A percentile compares a stretch with the other conserved stretches of the same genome.
Conservation (phyloP, 345 rosid species). For the Pugionium dolabratum region DNA sequence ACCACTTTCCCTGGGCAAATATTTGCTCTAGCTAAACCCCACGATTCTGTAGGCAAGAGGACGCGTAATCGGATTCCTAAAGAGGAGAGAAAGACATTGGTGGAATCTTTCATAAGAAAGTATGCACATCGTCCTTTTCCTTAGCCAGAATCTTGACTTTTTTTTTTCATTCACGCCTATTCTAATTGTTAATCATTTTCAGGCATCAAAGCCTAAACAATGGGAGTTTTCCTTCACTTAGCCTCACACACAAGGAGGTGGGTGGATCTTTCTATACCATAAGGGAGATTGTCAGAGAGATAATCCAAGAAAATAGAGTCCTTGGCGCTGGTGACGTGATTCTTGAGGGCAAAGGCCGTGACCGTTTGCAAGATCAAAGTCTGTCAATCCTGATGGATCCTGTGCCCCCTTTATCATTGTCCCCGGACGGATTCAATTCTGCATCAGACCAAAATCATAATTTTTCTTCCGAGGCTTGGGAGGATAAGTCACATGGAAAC, state of each 20-base stretch:
- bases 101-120: constrained; percentile 82
- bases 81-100: constrained; percentile 87
- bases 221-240: constrained; percentile 79
- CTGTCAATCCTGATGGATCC: constrained; percentile 62
- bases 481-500: constrained; percentile 34
- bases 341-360: constrained; percentile 43
- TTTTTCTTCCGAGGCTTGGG: constrained; percentile 34
- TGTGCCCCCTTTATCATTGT: constrained; percentile 38
- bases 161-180: not conserved
- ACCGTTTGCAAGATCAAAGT: constrained; percentile 47
- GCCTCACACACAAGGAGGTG: constrained; percentile 88
- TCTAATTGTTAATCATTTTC: constrained; percentile 36
- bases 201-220: constrained; percentile 73
- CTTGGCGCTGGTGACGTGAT: constrained; percentile 72
- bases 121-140: constrained; percentile 37
- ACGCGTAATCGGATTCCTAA: constrained; percentile 86
- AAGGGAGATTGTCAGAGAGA: constrained; percentile 92
- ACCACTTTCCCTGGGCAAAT: constrained; percentile 69
- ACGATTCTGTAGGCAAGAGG: constrained; percentile 71
- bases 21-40: constrained; percentile 72
- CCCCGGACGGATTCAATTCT: constrained; percentile 46
- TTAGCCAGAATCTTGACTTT: constrained; percentile 17
- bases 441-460: constrained; percentile 35
- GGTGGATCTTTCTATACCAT: constrained; percentile 96
- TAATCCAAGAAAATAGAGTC: constrained; percentile 95